phyloP scores from a whole-genome alignment of 306 rosid species.

The Trifolium fragiferum region DNA sequence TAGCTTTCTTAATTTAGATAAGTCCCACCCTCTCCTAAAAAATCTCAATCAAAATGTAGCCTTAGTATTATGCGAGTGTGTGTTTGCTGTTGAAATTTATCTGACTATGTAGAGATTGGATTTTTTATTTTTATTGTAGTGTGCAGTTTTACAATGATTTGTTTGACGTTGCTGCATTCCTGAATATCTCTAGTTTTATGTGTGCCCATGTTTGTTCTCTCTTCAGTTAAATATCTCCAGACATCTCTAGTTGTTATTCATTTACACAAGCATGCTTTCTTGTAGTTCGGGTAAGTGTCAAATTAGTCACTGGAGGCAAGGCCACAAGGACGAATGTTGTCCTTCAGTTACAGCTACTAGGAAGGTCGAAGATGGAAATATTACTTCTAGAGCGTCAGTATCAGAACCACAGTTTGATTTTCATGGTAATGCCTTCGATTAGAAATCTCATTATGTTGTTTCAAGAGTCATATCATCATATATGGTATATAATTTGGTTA shows the following conservation, averaged over 20 bases:
- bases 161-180: slow-evolving; percentile 34
- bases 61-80: not conserved
- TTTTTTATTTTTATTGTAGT: not conserved
- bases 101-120: slow-evolving; percentile 6
- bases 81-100: slow-evolving; percentile 19
- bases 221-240: slow-evolving; percentile 34
- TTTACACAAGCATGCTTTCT: slow-evolving; percentile 45
- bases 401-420: slow-evolving; percentile 37
- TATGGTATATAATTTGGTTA: slow-evolving; percentile 43
- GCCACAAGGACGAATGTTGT: slow-evolving; percentile 80
- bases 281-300: slow-evolving; percentile 90
- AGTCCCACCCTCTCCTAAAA: not conserved
- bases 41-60: not conserved
- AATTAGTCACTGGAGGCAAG: slow-evolving; percentile 83
- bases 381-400: slow-evolving; percentile 29
- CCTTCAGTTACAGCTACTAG: slow-evolving; percentile 35
- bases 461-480: slow-evolving; percentile 31
- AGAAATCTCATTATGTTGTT: slow-evolving; percentile 22
- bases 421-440: slow-evolving; percentile 50
- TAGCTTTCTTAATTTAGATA: not conserved
- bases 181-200: slow-evolving; percentile 29
- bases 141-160: slow-evolving; percentile 28
- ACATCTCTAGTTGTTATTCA: slow-evolving; percentile 30
- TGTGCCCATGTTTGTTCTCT: slow-evolving; percentile 14
- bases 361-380: slow-evolving; percentile 40